Evolutionary conservation across 768 basidiomycete genomes (phyloP).

Genomic region (Lyophyllum shimeji): DNA sequence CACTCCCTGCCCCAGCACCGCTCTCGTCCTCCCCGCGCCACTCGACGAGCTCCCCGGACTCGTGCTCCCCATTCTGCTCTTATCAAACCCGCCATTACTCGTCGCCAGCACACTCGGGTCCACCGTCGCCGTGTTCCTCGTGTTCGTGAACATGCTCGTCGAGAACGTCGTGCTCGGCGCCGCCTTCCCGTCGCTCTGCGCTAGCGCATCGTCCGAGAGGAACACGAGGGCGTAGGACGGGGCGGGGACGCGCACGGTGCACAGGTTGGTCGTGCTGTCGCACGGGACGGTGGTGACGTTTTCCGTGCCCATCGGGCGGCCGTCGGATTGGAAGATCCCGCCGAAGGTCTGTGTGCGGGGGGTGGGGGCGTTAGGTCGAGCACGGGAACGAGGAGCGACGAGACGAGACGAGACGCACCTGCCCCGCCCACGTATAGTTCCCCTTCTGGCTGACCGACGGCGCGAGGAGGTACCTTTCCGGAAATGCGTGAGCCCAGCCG

Average conservation of each 20-base stretch:
- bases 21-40: not conserved
- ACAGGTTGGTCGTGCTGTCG: conserved; percentile 49
- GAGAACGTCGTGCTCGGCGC: conserved; percentile 29
- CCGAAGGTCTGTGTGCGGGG: conserved; percentile 52
- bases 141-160: conserved; percentile 52
- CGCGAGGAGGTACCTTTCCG: conserved; percentile 53
- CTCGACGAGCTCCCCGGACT: conserved; percentile 8
- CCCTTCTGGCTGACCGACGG: conserved; percentile 54
- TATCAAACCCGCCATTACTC: conserved; percentile 53
- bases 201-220: conserved; percentile 42
- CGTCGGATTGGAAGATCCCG: conserved; percentile 61
- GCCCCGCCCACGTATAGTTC: conserved; percentile 77
- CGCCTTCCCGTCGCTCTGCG: conserved; percentile 21
- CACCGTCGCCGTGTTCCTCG: conserved; percentile 51
- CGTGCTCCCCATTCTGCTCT: conserved; percentile 28
- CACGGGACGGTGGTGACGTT: conserved; percentile 64
- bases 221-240: conserved; percentile 78
- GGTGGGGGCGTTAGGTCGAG: not conserved
- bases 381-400: not conserved
- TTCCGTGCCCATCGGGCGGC: conserved; percentile 56
- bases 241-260: conserved; percentile 62
- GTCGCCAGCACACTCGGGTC: conserved; percentile 57
- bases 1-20: not conserved
- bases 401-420: conserved; percentile 45
- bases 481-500: too few relatives aligned